Conservation (phyloP, 495 filamentous ascomycete species). For the Barbatosphaeria neglecta region DNA sequence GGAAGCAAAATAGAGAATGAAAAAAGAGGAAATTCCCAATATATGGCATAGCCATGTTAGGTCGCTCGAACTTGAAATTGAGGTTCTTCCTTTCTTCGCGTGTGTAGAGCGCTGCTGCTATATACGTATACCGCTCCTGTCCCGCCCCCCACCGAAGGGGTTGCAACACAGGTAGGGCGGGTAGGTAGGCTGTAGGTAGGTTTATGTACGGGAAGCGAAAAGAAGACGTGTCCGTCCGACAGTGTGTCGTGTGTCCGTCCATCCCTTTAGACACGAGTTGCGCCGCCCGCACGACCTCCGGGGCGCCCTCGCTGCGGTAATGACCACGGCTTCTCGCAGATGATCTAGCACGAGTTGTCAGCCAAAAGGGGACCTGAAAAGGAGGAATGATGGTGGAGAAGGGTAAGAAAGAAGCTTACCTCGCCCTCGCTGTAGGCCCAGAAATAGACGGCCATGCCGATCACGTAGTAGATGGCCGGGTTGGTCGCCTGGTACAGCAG, state of each 20-base stretch:
- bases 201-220: not conserved
- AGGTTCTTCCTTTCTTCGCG: not conserved
- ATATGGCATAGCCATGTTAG: no score
- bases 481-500: conserved; percentile 91
- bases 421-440: conserved; percentile 97
- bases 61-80: no score
- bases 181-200: no score
- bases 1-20: no score
- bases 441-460: conserved; percentile 82
- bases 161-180: no score
- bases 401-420: conserved; percentile 40
- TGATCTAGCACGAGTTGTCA: conserved; percentile 19
- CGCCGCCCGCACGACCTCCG: no score
- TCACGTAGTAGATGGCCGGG: conserved; percentile 79
- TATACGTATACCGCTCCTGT: not conserved
- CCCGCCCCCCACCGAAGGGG: no score
- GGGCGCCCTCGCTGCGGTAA: conserved; percentile 30
- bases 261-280: conserved; percentile 21
- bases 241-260: no score
- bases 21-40: no score
- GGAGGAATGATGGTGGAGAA: no score
- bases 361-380: conserved; percentile 8
- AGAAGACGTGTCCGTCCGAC: no score
- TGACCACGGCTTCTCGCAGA: conserved; percentile 41
- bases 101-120: not conserved